phyloP scores from a whole-genome alignment of 768 basidiomycete genomes.

The Filobasidium floriforme region DNA sequence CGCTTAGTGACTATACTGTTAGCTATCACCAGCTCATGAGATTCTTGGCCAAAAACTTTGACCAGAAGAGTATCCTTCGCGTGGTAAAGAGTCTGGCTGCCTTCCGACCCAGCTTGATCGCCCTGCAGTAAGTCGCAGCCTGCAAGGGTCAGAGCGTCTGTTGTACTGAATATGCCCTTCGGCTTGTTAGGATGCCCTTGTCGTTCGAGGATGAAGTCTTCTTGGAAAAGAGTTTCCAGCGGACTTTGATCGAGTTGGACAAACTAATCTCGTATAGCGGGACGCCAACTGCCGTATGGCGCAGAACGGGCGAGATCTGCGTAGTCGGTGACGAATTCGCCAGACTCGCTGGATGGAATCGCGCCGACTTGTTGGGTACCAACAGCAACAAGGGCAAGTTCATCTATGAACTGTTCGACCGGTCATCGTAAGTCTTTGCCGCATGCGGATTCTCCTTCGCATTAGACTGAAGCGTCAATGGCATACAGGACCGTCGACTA shows the following conservation, averaged over 20 bases:
- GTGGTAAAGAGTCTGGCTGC: slow-evolving; percentile 91
- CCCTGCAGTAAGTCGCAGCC: slow-evolving; percentile 55
- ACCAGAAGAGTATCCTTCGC: slow-evolving; percentile 89
- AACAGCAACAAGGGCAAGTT: slow-evolving; percentile 53
- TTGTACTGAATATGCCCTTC: background rate
- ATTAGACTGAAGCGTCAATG: background rate
- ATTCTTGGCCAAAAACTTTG: slow-evolving; percentile 70
- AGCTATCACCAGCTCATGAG: slow-evolving; percentile 96
- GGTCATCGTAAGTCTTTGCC: slow-evolving; percentile 88
- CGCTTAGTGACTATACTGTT: slow-evolving; percentile 69
- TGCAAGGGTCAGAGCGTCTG: background rate
- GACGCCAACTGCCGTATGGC: slow-evolving; percentile 95
- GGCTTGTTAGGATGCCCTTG: slow-evolving; percentile 64
- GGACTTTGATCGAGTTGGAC: slow-evolving; percentile 86
- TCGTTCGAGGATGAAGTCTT: slow-evolving; percentile 94
- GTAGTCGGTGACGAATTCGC: slow-evolving; percentile 94
- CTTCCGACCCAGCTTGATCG: slow-evolving; percentile 92
- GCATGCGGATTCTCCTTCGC: background rate
- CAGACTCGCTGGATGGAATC: slow-evolving; percentile 82
- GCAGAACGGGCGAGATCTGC: slow-evolving; percentile 94
- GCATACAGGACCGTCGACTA: slow-evolving; percentile 37
- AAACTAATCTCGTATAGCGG: slow-evolving; percentile 95
- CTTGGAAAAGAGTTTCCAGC: slow-evolving; percentile 89
- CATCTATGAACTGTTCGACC: slow-evolving; percentile 72
- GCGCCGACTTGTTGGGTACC: slow-evolving; percentile 64